phyloP scores from a whole-genome alignment of 2,329 filamentous ascomycete genomes.

The Cladosporium velox region DNA sequence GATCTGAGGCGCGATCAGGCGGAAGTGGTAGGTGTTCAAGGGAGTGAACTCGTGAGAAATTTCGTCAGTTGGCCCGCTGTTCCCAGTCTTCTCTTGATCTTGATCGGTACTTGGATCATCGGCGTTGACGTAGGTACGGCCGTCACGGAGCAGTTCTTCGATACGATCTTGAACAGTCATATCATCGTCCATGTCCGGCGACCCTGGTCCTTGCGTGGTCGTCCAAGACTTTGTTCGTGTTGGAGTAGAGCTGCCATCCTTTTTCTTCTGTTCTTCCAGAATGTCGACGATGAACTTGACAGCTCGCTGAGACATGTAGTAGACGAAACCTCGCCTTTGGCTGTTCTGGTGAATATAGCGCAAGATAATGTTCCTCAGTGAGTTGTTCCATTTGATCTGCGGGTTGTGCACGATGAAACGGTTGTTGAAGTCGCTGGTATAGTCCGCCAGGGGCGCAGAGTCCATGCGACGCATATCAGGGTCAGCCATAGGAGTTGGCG shows the following conservation, averaged over 20 bases:
- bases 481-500: slow-evolving; percentile 44
- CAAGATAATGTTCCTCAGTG: slow-evolving; percentile 90
- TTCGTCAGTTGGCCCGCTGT: slow-evolving; percentile 56
- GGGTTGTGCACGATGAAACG: slow-evolving; percentile 97
- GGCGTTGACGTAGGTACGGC: slow-evolving; percentile 75
- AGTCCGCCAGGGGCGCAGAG: slow-evolving; percentile 72
- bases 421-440: slow-evolving; percentile 94
- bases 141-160: slow-evolving; percentile 80
- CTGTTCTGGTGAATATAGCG: slow-evolving; percentile 97
- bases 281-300: slow-evolving; percentile 99
- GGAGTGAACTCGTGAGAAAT: slow-evolving; percentile 86
- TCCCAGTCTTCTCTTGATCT: slow-evolving; percentile 40
- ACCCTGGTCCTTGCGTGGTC: slow-evolving; percentile 34
- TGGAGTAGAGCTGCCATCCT: slow-evolving; percentile 49
- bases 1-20: slow-evolving; percentile 94
- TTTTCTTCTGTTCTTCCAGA: slow-evolving; percentile 86
- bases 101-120: slow-evolving; percentile 57
- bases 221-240: slow-evolving; percentile 31
- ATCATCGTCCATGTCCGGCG: slow-evolving; percentile 58
- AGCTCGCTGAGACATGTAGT: slow-evolving; percentile 92
- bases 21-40: slow-evolving; percentile 91
- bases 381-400: slow-evolving; percentile 98
- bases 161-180: slow-evolving; percentile 80
- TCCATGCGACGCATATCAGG: slow-evolving; percentile 52
- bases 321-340: slow-evolving; percentile 92